Evolutionary conservation across 805 yeast genomes (phyloP).

Genomic region (Lipomyces chichibuensis): DNA sequence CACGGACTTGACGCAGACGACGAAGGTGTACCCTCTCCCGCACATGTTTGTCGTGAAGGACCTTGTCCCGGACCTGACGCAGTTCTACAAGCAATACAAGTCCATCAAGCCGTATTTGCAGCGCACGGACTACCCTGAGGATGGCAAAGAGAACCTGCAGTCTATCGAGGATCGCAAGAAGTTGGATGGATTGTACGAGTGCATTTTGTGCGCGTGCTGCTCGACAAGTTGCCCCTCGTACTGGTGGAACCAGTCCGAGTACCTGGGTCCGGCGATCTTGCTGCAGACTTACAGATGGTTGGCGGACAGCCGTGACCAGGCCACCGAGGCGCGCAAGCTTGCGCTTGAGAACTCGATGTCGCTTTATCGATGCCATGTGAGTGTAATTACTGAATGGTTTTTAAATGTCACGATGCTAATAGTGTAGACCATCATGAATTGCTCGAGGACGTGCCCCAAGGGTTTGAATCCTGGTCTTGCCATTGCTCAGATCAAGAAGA

Average conservation of each 20-base stretch:
- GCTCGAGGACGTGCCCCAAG: slow-evolving; percentile 97
- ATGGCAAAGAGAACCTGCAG: slow-evolving; percentile 92
- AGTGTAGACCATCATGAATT: slow-evolving; percentile 83
- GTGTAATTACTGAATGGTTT: neutral
- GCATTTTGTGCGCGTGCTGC: slow-evolving; percentile 98
- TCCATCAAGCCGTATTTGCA: slow-evolving; percentile 96
- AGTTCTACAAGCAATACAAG: slow-evolving; percentile 97
- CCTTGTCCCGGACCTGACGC: slow-evolving; percentile 96
- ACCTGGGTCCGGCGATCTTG: slow-evolving; percentile 96
- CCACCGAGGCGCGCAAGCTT: slow-evolving; percentile 75
- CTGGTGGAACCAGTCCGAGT: slow-evolving; percentile 99
- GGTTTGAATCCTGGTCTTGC: slow-evolving; percentile 98
- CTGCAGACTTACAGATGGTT: slow-evolving; percentile 99
- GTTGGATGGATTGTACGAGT: slow-evolving; percentile 95
- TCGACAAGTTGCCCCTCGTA: slow-evolving; percentile 98
- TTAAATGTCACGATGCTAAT: neutral
- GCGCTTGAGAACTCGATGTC: slow-evolving; percentile 97
- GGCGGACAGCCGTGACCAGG: slow-evolving; percentile 95
- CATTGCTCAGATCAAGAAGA: slow-evolving; percentile 95
- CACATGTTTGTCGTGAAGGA: slow-evolving; percentile 98
- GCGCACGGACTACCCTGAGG: slow-evolving; percentile 75
- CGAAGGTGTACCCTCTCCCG: slow-evolving; percentile 94
- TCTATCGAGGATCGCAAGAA: slow-evolving; percentile 90
- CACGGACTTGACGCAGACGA: slow-evolving; percentile 68
- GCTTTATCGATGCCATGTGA: slow-evolving; percentile 87